Evolutionary conservation across 345 rosid species (phyloP).

Genomic region (Clarkia xantiana): DNA sequence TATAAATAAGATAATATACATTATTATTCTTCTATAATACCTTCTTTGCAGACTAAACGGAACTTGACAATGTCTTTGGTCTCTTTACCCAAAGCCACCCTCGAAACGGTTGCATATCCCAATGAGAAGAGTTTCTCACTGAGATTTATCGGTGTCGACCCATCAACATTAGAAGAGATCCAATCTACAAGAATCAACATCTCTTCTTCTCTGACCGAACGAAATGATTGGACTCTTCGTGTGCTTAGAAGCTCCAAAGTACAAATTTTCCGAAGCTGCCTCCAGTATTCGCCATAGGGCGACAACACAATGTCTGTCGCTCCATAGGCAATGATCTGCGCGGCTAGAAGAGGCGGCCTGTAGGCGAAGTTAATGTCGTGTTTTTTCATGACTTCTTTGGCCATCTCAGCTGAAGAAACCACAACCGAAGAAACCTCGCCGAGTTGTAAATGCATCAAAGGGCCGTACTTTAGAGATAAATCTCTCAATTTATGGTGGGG

Average conservation of each 20-base stretch:
- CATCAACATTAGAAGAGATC: not conserved
- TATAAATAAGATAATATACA: too few species aligned
- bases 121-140: constrained; percentile 8
- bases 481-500: constrained; percentile 9
- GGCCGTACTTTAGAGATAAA: constrained; percentile 9
- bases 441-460: constrained; percentile 10
- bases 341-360: not conserved
- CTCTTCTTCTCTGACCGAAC: constrained; percentile 5
- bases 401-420: too few species aligned
- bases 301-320: constrained; percentile 3
- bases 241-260: not conserved
- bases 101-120: not conserved
- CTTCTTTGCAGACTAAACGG: not conserved
- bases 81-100: constrained; percentile 8
- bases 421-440: constrained; percentile 6
- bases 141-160: constrained; percentile 1
- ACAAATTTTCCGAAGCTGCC: not conserved
- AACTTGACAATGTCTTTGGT: constrained; percentile 8
- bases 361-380: too few species aligned
- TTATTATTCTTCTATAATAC: too few species aligned
- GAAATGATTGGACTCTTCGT: not conserved
- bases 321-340: constrained; percentile 4
- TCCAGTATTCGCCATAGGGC: too few species aligned
- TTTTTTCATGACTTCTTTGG: too few species aligned
- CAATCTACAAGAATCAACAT: constrained; percentile 3